Evolutionary conservation across 78 protist genomes (phyloP).

Genomic region (Polysphondylium violaceum): DNA sequence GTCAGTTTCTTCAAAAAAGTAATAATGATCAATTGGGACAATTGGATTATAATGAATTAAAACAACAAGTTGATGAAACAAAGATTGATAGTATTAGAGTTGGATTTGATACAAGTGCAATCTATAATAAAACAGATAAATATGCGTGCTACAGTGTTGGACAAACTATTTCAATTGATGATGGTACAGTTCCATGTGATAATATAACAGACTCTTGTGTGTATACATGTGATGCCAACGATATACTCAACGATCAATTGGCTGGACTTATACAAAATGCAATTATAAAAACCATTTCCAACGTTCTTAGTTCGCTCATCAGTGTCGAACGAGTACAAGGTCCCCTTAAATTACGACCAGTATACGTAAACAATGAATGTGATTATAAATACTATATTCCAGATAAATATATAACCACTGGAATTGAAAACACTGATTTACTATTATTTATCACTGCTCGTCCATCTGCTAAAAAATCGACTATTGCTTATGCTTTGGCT

Average conservation of each 20-base stretch:
- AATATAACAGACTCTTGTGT: background rate
- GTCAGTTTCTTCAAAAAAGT: background rate
- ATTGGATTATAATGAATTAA: too few species aligned
- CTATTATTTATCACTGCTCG: slow-evolving; percentile 7
- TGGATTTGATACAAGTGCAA: background rate
- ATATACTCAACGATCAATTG: background rate
- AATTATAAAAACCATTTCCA: slow-evolving; percentile 1
- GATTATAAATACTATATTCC: background rate
- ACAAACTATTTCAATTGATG: too few species aligned
- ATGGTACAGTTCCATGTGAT: too few species aligned
- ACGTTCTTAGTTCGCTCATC: background rate
- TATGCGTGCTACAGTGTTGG: slow-evolving; percentile 37
- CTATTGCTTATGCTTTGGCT: slow-evolving; percentile 12
- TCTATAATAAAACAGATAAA: background rate
- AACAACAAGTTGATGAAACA: too few species aligned
- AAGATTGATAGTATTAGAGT: too few species aligned
- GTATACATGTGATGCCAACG: slow-evolving; percentile 4
- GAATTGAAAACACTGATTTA: slow-evolving; percentile 5
- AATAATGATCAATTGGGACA: background rate
- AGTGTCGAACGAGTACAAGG: background rate
- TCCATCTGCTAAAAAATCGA: background rate
- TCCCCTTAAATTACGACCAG: background rate
- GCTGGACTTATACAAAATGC: background rate
- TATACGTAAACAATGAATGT: background rate
- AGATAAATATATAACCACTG: background rate